A percentile compares a stretch with the other conserved stretches of the same genome.
Evolutionary conservation across 139 green algal genomes (phyloP).

Genomic region (Coccomyxa sp.): DNA sequence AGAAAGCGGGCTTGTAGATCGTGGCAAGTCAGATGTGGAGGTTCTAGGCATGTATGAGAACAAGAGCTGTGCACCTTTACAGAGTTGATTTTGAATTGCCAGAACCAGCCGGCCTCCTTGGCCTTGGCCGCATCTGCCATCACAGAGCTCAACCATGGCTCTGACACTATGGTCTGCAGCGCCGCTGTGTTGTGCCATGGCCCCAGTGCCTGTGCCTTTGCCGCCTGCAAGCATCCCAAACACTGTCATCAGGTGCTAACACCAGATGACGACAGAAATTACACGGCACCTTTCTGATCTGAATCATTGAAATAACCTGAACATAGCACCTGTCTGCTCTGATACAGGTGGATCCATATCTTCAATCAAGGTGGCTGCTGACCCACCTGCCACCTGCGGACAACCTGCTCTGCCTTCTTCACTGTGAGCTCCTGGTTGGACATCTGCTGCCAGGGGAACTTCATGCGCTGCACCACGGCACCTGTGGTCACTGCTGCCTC

Average conservation of each 20-base stretch:
- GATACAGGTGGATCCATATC: too few species aligned
- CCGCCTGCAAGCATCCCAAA: slow-evolving; percentile 30
- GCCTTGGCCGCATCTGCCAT: slow-evolving; percentile 40
- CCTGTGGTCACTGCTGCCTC: background rate
- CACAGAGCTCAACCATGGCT: slow-evolving; percentile 53
- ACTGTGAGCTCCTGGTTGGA: background rate
- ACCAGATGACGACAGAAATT: too few species aligned
- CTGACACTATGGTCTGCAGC: slow-evolving; percentile 43
- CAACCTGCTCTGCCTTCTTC: slow-evolving; percentile 11
- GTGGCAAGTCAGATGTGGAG: too few species aligned
- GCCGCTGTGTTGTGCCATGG: slow-evolving; percentile 21
- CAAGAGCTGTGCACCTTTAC: slow-evolving; percentile 6
- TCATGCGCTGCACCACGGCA: slow-evolving; percentile 3
- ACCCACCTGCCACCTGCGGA: slow-evolving; percentile 33
- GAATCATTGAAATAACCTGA: too few species aligned
- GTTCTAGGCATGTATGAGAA: too few species aligned
- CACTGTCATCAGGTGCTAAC: too few species aligned
- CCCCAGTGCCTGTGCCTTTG: slow-evolving; percentile 61
- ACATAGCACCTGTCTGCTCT: too few species aligned
- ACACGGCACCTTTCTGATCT: too few species aligned
- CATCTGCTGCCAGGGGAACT: background rate
- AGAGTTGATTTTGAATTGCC: slow-evolving; percentile 35
- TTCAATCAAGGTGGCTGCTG: too few species aligned
- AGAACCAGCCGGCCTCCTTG: slow-evolving; percentile 52
- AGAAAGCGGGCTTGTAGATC: too few species aligned